phyloP scores from a whole-genome alignment of 805 yeast genomes.

The Wickerhamomyces xylosicus region DNA sequence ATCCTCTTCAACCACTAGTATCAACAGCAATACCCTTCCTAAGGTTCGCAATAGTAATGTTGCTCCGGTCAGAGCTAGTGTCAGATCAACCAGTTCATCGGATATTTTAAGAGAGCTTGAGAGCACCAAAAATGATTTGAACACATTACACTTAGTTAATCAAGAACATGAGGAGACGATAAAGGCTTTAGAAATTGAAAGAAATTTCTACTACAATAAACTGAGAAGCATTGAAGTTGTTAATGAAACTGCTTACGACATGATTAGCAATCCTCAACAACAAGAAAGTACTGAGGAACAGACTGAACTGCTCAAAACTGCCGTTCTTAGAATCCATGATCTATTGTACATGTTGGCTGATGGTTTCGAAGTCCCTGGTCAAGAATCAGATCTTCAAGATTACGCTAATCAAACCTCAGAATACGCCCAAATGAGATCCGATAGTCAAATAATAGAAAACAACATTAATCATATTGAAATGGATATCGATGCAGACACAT shows the following conservation, averaged over 20 bases:
- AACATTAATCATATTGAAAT: not conserved
- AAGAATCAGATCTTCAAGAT: not conserved
- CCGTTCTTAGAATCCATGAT: not conserved
- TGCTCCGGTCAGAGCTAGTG: slow-evolving; percentile 18
- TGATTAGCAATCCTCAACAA: slow-evolving; percentile 24
- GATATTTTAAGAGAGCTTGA: slow-evolving; percentile 34
- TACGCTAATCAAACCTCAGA: not conserved
- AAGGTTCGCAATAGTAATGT: slow-evolving; percentile 9
- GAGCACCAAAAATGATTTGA: slow-evolving; percentile 32
- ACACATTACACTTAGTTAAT: slow-evolving; percentile 22
- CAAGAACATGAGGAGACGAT: slow-evolving; percentile 51
- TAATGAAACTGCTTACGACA: slow-evolving; percentile 52
- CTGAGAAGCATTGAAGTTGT: slow-evolving; percentile 81
- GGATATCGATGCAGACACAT: not conserved
- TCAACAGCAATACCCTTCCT: slow-evolving; percentile 3
- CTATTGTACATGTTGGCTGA: not conserved
- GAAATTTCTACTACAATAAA: slow-evolving; percentile 86
- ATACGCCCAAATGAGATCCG: not conserved
- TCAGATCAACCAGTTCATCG: slow-evolving; percentile 17
- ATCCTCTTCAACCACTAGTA: slow-evolving; percentile 5
- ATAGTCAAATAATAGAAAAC: not conserved
- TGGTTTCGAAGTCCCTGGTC: not conserved
- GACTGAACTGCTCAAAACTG: not conserved
- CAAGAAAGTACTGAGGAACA: not conserved
- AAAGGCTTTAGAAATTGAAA: slow-evolving; percentile 66